Percentiles rank a stretch among this genome's conserved stretches.
Evolutionary conservation across 225 moss, liverwort and hornwort genomes (phyloP).

Genomic region (Sphagnum contortum): DNA sequence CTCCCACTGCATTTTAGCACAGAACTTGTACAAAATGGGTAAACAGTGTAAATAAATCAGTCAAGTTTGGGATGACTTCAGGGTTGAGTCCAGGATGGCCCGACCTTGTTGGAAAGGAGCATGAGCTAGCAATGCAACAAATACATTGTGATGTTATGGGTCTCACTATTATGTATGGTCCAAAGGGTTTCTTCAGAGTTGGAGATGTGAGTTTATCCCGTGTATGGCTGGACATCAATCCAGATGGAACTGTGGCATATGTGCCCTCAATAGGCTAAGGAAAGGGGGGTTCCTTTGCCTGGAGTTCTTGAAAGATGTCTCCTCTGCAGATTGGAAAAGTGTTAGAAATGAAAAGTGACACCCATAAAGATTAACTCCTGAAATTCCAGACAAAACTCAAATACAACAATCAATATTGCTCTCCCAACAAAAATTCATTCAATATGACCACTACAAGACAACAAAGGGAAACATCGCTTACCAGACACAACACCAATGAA

Average conservation of each 20-base stretch:
- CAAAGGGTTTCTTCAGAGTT: constrained; percentile 24
- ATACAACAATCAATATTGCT: too few species aligned
- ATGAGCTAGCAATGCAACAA: constrained; percentile 18
- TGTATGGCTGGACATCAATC: constrained; percentile 33
- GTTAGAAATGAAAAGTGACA: too few species aligned
- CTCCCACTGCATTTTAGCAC: too few species aligned
- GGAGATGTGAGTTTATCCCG: constrained; percentile 21
- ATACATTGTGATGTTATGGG: constrained; percentile 17
- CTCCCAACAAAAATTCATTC: too few species aligned
- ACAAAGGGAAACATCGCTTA: too few species aligned
- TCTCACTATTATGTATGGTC: constrained; percentile 28
- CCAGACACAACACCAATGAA: too few species aligned
- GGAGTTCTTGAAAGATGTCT: too few species aligned
- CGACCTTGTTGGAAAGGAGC: constrained; percentile 34
- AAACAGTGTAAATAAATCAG: too few species aligned
- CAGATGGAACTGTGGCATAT: constrained; percentile 15
- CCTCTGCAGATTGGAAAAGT: too few species aligned
- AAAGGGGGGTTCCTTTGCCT: background rate
- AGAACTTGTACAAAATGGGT: background rate
- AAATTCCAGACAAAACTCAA: too few species aligned
- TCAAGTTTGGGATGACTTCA: constrained; percentile 1
- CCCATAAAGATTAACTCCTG: too few species aligned
- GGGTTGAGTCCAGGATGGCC: constrained; percentile 57
- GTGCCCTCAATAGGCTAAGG: constrained; percentile 29
- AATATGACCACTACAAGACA: too few species aligned